Evolutionary conservation across 176 grass and related monocot genomes (phyloP).

Genomic region (Neostapfia colusana): DNA sequence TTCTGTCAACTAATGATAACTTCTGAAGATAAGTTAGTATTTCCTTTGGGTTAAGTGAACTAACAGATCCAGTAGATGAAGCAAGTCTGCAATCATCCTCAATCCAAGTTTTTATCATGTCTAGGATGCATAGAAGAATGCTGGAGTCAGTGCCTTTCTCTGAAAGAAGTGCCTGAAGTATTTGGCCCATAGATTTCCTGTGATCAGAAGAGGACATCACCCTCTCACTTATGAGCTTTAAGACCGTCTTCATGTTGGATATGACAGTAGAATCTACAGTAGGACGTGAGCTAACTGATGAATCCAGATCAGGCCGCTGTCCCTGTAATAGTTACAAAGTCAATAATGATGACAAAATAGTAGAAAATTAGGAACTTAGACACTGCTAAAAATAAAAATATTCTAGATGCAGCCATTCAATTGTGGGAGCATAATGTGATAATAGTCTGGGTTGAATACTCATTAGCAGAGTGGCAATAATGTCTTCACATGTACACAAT

Average conservation of each 20-base stretch:
- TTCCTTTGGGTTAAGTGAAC: conserved; percentile 71
- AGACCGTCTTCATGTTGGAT: conserved; percentile 80
- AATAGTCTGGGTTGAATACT: background rate
- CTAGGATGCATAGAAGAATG: conserved; percentile 82
- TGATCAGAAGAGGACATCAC: conserved; percentile 78
- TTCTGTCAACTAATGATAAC: conserved; percentile 89
- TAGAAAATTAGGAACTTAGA: background rate
- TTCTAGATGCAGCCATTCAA: background rate
- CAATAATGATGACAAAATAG: background rate
- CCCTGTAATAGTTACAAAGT: conserved; percentile 60
- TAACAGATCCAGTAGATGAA: conserved; percentile 58
- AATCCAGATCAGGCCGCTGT: conserved; percentile 81
- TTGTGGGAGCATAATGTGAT: background rate
- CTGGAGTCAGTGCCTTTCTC: conserved; percentile 81
- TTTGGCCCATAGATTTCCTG: conserved; percentile 81
- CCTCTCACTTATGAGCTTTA: conserved; percentile 88
- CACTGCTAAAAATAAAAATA: background rate
- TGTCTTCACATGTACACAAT: background rate
- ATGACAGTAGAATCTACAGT: conserved; percentile 67
- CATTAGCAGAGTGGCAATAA: conserved; percentile 17
- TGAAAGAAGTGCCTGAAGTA: conserved; percentile 75
- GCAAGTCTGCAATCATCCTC: conserved; percentile 68
- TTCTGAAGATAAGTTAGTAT: conserved; percentile 94
- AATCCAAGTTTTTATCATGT: conserved; percentile 93
- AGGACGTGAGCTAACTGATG: conserved; percentile 71